These are phyloP conservation scores for Discostella pseudostelligera DNA, from an alignment of 108 stramenopile genomes.

Conservation along the genomic window DNA sequence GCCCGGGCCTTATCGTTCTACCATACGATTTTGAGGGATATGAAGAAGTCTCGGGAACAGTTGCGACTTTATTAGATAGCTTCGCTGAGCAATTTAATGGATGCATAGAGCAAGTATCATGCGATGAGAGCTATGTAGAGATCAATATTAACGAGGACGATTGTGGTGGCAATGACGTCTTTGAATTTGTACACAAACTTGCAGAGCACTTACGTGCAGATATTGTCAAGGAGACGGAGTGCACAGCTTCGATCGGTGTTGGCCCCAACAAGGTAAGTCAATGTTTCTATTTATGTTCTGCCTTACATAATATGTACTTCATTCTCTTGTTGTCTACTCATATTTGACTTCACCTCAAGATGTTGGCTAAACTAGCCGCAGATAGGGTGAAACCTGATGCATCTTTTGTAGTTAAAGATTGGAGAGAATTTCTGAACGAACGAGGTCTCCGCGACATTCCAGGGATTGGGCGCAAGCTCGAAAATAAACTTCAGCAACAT, in stretches of 20 bases:
- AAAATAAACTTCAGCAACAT: conserved; percentile 57
- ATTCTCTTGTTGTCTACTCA: neutral
- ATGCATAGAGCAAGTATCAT: conserved; percentile 85
- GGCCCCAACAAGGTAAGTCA: conserved; percentile 62
- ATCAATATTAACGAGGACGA: conserved; percentile 48
- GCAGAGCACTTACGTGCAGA: conserved; percentile 62
- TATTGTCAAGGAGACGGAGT: conserved; percentile 76
- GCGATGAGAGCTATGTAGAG: conserved; percentile 91
- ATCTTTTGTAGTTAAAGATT: conserved; percentile 65
- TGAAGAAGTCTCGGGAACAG: conserved; percentile 75
- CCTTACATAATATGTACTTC: neutral
- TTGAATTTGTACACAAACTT: conserved; percentile 17
- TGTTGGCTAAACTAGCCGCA: conserved; percentile 89
- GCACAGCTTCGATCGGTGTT: conserved; percentile 89
- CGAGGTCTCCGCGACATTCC: conserved; percentile 82
- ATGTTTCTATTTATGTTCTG: neutral
- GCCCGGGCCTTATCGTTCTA: conserved; percentile 86
- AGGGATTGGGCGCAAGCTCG: conserved; percentile 81
- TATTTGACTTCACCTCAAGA: conserved; percentile 9
- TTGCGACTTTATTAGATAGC: conserved; percentile 71
- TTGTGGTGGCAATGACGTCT: conserved; percentile 19
- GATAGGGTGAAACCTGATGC: conserved; percentile 89
- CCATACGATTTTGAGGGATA: conserved; percentile 90
- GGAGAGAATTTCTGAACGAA: conserved; percentile 53
- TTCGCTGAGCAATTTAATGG: conserved; percentile 63